phyloP scores from a whole-genome alignment of 1,284 basidiomycete species.

The Malassezia dermatis region DNA sequence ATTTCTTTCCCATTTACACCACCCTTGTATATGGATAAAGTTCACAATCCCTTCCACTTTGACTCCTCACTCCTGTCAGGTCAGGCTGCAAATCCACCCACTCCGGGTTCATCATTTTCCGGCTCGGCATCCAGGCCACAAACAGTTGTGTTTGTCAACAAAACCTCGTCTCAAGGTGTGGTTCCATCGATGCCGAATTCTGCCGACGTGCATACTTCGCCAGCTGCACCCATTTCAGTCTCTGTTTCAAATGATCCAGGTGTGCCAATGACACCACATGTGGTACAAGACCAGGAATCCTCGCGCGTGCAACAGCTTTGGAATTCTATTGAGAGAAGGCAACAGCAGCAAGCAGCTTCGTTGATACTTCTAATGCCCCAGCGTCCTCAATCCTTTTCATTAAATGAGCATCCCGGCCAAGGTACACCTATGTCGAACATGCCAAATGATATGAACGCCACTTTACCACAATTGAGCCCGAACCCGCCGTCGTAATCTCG shows the following conservation, averaged over 20 bases:
- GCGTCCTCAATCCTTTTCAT: slow-evolving; percentile 16
- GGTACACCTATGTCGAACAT: slow-evolving; percentile 32
- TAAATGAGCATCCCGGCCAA: slow-evolving; percentile 22
- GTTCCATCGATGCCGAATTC: slow-evolving; percentile 19
- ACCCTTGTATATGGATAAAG: slow-evolving; percentile 25
- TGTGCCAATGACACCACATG: neutral
- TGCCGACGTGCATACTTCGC: neutral
- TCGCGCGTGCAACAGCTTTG: slow-evolving; percentile 12
- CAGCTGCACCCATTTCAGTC: slow-evolving; percentile 3
- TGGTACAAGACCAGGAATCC: slow-evolving; percentile 8
- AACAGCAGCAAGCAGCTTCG: slow-evolving; percentile 29
- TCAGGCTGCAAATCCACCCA: neutral
- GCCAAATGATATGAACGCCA: slow-evolving; percentile 27
- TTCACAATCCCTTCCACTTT: neutral
- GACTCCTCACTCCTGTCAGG: neutral
- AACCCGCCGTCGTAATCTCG: neutral
- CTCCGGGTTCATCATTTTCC: neutral
- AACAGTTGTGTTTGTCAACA: neutral
- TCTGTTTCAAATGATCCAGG: neutral
- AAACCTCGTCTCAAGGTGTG: slow-evolving; percentile 5
- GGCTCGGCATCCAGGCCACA: neutral
- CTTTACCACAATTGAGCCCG: slow-evolving; percentile 20
- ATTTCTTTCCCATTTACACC: slow-evolving; percentile 41
- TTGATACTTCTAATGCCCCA: slow-evolving; percentile 33
- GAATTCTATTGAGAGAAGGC: slow-evolving; percentile 30